Conservation (phyloP, 169 alveolate species). For the Eimeria praecox region DNA sequence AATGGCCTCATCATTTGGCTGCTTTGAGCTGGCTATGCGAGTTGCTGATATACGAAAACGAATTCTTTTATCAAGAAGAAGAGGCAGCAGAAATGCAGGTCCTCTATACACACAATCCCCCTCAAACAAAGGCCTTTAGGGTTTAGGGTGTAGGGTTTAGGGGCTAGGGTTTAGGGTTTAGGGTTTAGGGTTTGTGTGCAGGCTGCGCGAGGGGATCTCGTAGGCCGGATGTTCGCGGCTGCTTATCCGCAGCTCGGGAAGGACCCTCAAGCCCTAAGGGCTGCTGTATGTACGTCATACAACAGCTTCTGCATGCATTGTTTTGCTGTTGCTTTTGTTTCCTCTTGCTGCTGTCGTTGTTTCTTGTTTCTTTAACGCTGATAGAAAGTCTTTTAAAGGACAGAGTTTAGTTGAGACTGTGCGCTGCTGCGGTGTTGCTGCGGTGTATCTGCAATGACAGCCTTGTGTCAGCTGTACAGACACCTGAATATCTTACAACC, state of each 20-base stretch:
- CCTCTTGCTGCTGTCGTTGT: not conserved
- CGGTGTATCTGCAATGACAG: not conserved
- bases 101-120: not conserved
- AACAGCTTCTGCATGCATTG: not conserved
- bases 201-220: conserved; percentile 2
- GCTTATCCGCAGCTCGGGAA: conserved; percentile 34
- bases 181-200: conserved; percentile 9
- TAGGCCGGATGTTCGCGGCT: conserved; percentile 2
- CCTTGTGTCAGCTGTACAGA: not conserved
- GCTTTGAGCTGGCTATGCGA: conserved; percentile 91
- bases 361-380: too few relatives aligned
- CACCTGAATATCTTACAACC: not conserved
- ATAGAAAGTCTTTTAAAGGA: too few relatives aligned
- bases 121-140: not conserved
- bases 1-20: conserved; percentile 89
- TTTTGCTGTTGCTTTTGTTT: not conserved
- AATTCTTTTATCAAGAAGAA: conserved; percentile 86
- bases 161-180: conserved; percentile 19
- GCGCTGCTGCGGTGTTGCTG: not conserved
- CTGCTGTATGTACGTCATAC: conserved; percentile 20
- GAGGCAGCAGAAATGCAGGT: conserved; percentile 16
- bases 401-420: too few relatives aligned
- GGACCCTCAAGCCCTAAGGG: conserved; percentile 33
- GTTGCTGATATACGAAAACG: conserved; percentile 88
- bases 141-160: conserved; percentile 35